phyloP scores from a whole-genome alignment of 2,329 filamentous ascomycete species.

The Alternaria arborescens region DNA sequence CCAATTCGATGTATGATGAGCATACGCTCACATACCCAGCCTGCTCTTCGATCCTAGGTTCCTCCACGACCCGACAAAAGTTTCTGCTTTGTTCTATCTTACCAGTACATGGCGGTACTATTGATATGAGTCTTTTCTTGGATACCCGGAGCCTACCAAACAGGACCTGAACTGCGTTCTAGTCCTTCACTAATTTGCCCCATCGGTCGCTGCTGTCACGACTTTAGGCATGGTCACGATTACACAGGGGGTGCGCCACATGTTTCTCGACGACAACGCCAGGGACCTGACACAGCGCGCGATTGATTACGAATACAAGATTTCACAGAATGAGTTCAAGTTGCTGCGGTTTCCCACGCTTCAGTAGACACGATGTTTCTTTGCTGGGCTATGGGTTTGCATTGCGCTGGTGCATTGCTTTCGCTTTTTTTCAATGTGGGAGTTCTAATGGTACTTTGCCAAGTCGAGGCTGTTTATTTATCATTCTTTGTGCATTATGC shows the following conservation, averaged over 20 bases:
- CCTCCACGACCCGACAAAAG: constrained; percentile 39
- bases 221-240: constrained; percentile 7
- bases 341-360: constrained; percentile 14
- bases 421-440: constrained; percentile 24
- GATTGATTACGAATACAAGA: constrained; percentile 15
- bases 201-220: constrained; percentile 17
- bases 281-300: constrained; percentile 6
- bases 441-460: constrained; percentile 16
- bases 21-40: constrained; percentile 6
- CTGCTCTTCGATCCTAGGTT: constrained; percentile 13
- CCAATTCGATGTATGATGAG: constrained; percentile 49
- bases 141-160: constrained; percentile 40
- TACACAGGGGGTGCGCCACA: constrained; percentile 5
- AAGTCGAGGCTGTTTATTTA: constrained; percentile 14
- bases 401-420: constrained; percentile 48
- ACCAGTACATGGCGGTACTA: constrained; percentile 30
- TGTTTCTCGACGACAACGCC: neutral
- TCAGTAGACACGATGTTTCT: constrained; percentile 25
- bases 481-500: constrained; percentile 19
- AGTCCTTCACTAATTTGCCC: constrained; percentile 21
- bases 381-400: constrained; percentile 37
- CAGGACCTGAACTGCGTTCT: constrained; percentile 35
- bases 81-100: constrained; percentile 33
- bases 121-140: constrained; percentile 34
- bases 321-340: constrained; percentile 19